Base-by-base conservation (phyloP, 176 grass and related monocot genomes). In the Oryza meridionalis region DNA sequence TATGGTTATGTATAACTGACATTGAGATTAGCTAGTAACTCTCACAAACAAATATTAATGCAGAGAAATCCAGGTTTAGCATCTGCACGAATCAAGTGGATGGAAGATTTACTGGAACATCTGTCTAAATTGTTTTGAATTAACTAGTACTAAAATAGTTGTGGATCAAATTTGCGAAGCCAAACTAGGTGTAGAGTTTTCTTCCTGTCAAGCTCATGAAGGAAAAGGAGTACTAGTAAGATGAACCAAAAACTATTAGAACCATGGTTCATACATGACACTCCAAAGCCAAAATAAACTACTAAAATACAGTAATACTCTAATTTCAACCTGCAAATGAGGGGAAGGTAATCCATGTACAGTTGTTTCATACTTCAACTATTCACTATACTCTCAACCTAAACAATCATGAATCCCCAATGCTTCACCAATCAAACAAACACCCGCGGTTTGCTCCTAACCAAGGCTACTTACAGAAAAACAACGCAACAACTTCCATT, bases 401-500 rank as follows among this genome's bases (percentile, higher is more conserved):
- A 62, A 62, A 62, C 58, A 62, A 62, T 24, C 2, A 15, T 47
- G 44, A 67, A 40, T 4, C 31, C 13, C 6, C 31, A 5, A 49
- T 47, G 29, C 75, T n/a, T 71, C 40, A 71, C 19, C 4, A 7
- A 29, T 9, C 46, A 11, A 62, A 17, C 24, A 21, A 75, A 19
- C 47, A 17, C 16, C 16, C 19, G 2, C 67, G 16, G 44, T 65
- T 35, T 16, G 6, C 11, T 15, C 25, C 47, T 50, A 51, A 68
- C 14, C 13, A 74, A 61, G 33, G 31, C 22, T 16, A 84, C 25
- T 61, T 12, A 74, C 27, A 31, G 29, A 49, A 37, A 53, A 88
- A 66, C 44, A 58, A 51, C 67, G 5, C 45, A 80, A 27, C 70
- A 80, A 9, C n/a, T 75, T 58, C 17, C 53, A 58, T 58, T 76